Evolutionary conservation across 805 yeast species (phyloP).

Genomic region (Middelhovenomyces tepae): DNA sequence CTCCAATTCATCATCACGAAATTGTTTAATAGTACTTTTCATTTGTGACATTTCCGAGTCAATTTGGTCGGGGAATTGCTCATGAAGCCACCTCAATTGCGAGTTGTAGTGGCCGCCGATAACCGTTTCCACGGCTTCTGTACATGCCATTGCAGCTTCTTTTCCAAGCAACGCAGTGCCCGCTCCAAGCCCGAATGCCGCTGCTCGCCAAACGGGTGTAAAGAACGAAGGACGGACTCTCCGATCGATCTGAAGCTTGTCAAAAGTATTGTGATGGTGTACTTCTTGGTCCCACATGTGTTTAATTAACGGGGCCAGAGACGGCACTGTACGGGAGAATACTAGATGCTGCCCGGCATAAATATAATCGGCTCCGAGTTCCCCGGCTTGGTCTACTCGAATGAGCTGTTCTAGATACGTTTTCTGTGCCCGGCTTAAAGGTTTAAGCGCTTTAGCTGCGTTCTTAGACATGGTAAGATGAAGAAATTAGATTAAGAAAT

Average conservation of each 20-base stretch:
- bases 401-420: conserved; percentile 31
- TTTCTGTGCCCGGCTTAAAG: conserved; percentile 18
- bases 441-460: too few relatives aligned
- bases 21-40: conserved; percentile 55
- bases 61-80: conserved; percentile 46
- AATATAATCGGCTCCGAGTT: conserved; percentile 88
- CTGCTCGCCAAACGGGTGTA: conserved; percentile 89
- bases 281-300: conserved; percentile 99
- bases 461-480: too few relatives aligned
- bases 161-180: conserved; percentile 80
- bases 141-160: conserved; percentile 99
- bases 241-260: conserved; percentile 60
- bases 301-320: conserved; percentile 65
- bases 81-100: conserved; percentile 70
- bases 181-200: conserved; percentile 80
- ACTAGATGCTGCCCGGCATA: conserved; percentile 85
- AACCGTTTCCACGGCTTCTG: conserved; percentile 97
- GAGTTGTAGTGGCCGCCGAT: conserved; percentile 93
- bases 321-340: conserved; percentile 60
- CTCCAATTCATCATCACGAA: conserved; percentile 91
- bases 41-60: conserved; percentile 48
- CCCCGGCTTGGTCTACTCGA: conserved; percentile 97
- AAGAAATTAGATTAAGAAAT: too few relatives aligned
- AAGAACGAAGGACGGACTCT: conserved; percentile 86
- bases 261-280: conserved; percentile 81